phyloP scores from a whole-genome alignment of 345 rosid genomes.

The Linum lewisii region DNA sequence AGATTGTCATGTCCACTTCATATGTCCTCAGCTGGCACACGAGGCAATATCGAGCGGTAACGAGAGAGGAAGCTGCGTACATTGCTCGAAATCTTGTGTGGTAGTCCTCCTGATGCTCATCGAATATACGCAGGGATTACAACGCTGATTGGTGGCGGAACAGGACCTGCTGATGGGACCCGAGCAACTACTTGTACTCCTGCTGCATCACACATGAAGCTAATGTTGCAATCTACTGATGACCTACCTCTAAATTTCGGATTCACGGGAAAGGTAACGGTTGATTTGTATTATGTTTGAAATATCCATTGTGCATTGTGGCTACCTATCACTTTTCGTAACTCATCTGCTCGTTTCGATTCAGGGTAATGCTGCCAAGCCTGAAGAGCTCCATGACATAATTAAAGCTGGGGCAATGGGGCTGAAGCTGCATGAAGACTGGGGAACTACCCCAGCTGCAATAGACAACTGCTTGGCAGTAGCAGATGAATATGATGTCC shows the following conservation, averaged over 20 bases:
- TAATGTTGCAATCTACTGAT: slow-evolving; percentile 97
- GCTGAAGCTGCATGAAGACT: slow-evolving; percentile 92
- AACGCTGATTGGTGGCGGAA: slow-evolving; percentile 93
- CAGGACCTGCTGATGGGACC: slow-evolving; percentile 95
- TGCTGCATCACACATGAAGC: slow-evolving; percentile 67
- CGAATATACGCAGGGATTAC: slow-evolving; percentile 76
- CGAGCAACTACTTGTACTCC: slow-evolving; percentile 98
- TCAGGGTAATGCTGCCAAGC: slow-evolving; percentile 78
- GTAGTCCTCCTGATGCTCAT: too few relatives aligned
- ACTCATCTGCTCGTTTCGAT: neutral
- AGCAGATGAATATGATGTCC: slow-evolving; percentile 70
- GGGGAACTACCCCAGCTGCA: slow-evolving; percentile 97
- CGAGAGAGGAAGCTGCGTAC: slow-evolving; percentile 16
- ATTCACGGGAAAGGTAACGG: slow-evolving; percentile 86
- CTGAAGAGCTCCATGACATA: slow-evolving; percentile 63
- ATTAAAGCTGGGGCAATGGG: slow-evolving; percentile 98
- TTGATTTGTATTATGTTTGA: slow-evolving; percentile 1
- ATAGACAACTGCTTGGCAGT: slow-evolving; percentile 83
- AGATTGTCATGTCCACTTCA: slow-evolving; percentile 96
- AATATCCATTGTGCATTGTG: neutral
- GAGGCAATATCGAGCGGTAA: slow-evolving; percentile 98
- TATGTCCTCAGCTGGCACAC: slow-evolving; percentile 82
- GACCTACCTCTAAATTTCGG: slow-evolving; percentile 89
- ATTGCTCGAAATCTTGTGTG: too few relatives aligned
- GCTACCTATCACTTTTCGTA: neutral